Conservation (phyloP, 73 alveolate genomes). For the Tetrahymena elliotti region DNA sequence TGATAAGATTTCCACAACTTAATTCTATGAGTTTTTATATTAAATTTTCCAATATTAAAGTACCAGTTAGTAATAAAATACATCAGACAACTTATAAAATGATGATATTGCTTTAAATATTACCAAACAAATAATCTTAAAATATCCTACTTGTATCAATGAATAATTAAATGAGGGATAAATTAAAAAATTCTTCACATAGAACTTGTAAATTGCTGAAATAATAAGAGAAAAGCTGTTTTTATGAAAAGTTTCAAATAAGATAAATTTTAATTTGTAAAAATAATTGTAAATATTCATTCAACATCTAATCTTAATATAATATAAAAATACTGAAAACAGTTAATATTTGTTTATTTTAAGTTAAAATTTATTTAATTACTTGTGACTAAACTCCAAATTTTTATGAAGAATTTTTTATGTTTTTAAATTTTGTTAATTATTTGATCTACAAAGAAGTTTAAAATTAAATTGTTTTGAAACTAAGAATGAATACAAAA, state of each 20-base stretch:
- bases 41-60: not conserved
- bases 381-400: no score
- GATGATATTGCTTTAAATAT: not conserved
- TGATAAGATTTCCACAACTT: not conserved
- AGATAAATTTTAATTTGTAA: not conserved
- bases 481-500: not conserved
- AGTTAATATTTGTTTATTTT: no score
- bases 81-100: not conserved
- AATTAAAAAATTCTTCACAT: not conserved
- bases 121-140: not conserved
- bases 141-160: not conserved
- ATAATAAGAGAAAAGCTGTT: not conserved
- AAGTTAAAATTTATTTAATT: no score
- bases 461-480: no score
- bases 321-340: no score
- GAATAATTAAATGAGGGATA: not conserved
- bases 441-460: no score
- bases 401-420: no score
- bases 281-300: no score
- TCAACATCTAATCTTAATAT: no score
- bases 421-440: no score
- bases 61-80: not conserved
- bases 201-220: not conserved
- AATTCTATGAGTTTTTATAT: not conserved
- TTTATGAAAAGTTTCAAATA: not conserved